These are phyloP conservation scores for Rhodotorula sp. DNA, from an alignment of 1,284 basidiomycete species.

Conservation along the genomic window DNA sequence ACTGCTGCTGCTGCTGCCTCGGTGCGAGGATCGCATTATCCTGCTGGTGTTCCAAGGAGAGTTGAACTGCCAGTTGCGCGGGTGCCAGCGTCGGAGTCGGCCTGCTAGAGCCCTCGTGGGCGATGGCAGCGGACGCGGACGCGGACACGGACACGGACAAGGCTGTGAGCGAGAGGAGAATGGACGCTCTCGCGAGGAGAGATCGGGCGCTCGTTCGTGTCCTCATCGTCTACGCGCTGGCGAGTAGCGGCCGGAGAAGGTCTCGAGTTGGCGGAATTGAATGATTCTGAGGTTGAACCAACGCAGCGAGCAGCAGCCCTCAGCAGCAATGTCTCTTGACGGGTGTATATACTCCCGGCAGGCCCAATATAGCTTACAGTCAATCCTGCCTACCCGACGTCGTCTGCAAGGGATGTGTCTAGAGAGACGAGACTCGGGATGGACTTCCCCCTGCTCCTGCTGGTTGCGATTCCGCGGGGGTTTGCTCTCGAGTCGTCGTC, in stretches of 20 bases:
- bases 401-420: too few relatives aligned
- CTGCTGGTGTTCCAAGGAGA: not conserved
- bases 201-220: not conserved
- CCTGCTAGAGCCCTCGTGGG: not conserved
- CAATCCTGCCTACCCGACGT: too few relatives aligned
- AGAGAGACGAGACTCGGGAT: not conserved
- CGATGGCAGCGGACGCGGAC: not conserved
- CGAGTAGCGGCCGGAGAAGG: too few relatives aligned
- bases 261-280: too few relatives aligned
- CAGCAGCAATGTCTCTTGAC: too few relatives aligned
- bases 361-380: too few relatives aligned
- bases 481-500: not conserved
- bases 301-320: too few relatives aligned
- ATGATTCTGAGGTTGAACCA: too few relatives aligned
- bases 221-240: not conserved
- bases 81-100: not conserved
- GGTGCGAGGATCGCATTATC: not conserved
- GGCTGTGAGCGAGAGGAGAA: not conserved
- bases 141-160: not conserved
- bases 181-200: not conserved
- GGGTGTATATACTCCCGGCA: too few relatives aligned
- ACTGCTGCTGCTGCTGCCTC: slow-evolving; percentile 5
- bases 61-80: not conserved
- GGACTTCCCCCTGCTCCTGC: not conserved
- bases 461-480: not conserved